phyloP scores from a whole-genome alignment of 2,329 filamentous ascomycete species.

The Neobulgaria alba region DNA sequence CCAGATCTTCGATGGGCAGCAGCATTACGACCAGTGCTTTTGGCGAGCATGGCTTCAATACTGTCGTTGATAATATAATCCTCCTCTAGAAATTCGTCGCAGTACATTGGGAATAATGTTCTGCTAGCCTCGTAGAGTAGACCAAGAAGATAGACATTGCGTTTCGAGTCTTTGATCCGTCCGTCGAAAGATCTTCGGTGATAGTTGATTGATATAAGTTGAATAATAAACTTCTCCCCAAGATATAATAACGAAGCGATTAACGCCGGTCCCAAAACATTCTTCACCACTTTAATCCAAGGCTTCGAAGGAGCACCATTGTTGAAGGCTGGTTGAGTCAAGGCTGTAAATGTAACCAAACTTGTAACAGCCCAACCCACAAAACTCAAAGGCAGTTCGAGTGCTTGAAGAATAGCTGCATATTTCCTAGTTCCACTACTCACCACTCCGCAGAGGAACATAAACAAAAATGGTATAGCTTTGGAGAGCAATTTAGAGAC shows the following conservation, averaged over 20 bases:
- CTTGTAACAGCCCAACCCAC: constrained; percentile 60
- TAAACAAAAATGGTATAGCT: constrained; percentile 51
- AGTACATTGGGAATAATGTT: constrained; percentile 85
- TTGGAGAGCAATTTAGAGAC: constrained; percentile 56
- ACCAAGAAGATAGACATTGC: constrained; percentile 70
- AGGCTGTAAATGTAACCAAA: constrained; percentile 52
- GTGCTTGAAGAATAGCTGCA: constrained; percentile 52
- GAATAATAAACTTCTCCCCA: constrained; percentile 69
- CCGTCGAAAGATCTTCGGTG: constrained; percentile 76
- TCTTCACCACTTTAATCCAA: constrained; percentile 52
- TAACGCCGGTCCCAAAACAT: constrained; percentile 57
- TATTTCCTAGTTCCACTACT: constrained; percentile 65
- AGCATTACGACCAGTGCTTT: constrained; percentile 37
- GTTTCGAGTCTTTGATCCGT: constrained; percentile 83
- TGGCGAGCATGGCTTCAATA: constrained; percentile 58
- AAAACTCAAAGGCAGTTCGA: constrained; percentile 58
- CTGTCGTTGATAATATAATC: constrained; percentile 88
- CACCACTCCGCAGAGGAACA: constrained; percentile 61
- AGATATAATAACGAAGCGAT: constrained; percentile 63
- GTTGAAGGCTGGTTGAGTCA: constrained; percentile 33
- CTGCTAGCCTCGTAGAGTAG: constrained; percentile 87
- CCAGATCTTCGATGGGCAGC: constrained; percentile 41
- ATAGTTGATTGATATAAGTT: constrained; percentile 78
- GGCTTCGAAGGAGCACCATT: constrained; percentile 11
- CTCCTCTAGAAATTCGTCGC: constrained; percentile 80